Base-by-base conservation (phyloP, 371 early-diverging fungal genomes). In the Saksenaea oblongispora region DNA sequence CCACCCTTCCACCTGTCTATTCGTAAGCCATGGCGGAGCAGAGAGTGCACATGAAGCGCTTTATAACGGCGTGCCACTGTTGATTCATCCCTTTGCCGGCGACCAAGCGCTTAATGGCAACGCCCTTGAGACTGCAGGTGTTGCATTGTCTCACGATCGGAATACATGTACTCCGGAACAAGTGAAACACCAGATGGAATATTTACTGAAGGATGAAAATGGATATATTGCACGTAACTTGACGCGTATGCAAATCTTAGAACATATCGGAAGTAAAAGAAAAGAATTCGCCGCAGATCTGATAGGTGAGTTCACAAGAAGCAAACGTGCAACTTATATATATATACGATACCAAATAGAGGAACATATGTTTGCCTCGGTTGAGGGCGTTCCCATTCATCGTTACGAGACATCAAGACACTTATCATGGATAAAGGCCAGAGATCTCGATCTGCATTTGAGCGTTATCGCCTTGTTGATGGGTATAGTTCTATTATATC, bases 21-120 rank as follows among this genome's bases (percentile, higher is more conserved):
- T 79, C 59, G 18, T 82, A 0, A 66, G 65, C 13, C 77, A 79
- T 44, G 73, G 82, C 11, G 82, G 82, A 17, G 64, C 66, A 1
- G 72, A 64, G 3, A 74, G 74, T 15, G 26, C 74, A 5, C 66
- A 65, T 27, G 82, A 82, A 65, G 66, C 71, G 0, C 44, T 75
- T 1, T 72, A 65, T 34, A 24, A 58, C 39, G 73, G 74, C 13
- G 63, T 56, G 26, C 73, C 69, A 2, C 22, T 79, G 24, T 54
- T 75, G 15, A 58, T 76, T 8, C 66, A 57, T 27, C 82, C 79
- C 0, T 77, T 72, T 31, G 75, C 79, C 57, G 77, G 67, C 1
- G 82, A 82, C 47, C 79, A 82, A 51, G 64, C 66, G 8, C 22
- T 34, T 1, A 65, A 63, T 28, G 63, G 61, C 0, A 15, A 54